phyloP scores from a whole-genome alignment of 306 rosid genomes.

The Aeschynomene evenia region DNA sequence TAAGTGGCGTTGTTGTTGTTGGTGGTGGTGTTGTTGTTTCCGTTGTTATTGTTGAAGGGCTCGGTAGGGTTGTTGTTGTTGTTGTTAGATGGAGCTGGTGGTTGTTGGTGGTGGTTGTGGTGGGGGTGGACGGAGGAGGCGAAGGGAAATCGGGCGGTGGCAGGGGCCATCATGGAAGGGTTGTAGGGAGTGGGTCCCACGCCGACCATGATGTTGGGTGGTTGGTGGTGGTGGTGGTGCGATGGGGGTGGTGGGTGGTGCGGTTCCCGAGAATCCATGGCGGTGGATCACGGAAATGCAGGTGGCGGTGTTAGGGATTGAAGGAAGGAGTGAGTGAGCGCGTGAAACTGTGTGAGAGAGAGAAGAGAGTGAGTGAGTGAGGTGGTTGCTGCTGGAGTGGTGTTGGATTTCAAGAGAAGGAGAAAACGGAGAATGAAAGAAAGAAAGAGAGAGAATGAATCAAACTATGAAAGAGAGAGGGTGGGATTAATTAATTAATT shows the following conservation, averaged over 20 bases:
- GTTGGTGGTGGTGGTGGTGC: constrained; percentile 4
- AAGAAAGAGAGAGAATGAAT: too few relatives aligned
- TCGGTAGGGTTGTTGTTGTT: constrained; percentile 31
- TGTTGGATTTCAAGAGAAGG: not conserved
- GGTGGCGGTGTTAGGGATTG: not conserved
- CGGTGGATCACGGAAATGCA: constrained; percentile 4
- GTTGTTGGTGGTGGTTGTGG: constrained; percentile 5
- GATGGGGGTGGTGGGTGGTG: constrained; percentile 8
- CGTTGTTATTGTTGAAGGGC: constrained; percentile 23
- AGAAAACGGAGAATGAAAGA: not conserved
- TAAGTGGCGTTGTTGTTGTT: constrained; percentile 25
- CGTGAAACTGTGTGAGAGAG: not conserved
- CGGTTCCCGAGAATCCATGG: constrained; percentile 73
- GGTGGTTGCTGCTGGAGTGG: not conserved
- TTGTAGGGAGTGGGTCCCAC: constrained; percentile 28
- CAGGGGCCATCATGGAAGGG: constrained; percentile 48
- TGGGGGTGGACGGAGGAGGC: constrained; percentile 32
- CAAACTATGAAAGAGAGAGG: not conserved
- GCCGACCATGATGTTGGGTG: constrained; percentile 43
- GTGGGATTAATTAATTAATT: not conserved
- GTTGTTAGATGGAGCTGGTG: constrained; percentile 28
- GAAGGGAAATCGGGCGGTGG: constrained; percentile 59
- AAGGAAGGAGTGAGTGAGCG: too few relatives aligned
- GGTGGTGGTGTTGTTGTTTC: not conserved
- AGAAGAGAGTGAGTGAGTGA: not conserved